Conservation (phyloP, 2,329 filamentous ascomycete species). For the Setomelanomma holmii region DNA sequence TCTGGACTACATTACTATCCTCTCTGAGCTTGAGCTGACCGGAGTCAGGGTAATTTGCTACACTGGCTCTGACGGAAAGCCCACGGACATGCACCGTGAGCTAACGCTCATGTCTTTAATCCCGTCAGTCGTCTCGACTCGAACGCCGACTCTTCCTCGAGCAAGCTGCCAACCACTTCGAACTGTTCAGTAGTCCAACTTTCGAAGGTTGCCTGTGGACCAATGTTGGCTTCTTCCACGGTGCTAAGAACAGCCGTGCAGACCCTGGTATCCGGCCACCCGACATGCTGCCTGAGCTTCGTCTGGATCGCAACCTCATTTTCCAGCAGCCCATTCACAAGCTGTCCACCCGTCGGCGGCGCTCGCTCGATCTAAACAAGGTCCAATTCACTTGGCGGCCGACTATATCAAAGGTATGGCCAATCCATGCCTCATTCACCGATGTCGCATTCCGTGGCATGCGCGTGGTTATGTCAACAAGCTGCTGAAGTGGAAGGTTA, state of each 20-base stretch:
- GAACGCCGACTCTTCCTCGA: slow-evolving; percentile 11
- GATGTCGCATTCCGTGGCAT: neutral
- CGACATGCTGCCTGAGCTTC: neutral
- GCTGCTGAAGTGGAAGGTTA: neutral
- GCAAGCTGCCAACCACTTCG: slow-evolving; percentile 9
- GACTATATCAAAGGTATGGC: too few relatives aligned
- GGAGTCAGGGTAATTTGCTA: slow-evolving; percentile 12
- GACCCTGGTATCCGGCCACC: neutral
- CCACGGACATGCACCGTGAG: slow-evolving; percentile 10
- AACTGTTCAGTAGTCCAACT: slow-evolving; percentile 14
- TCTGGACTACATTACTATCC: slow-evolving; percentile 5
- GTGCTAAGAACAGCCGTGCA: neutral
- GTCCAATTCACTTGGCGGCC: too few relatives aligned
- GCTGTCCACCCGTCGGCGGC: too few relatives aligned
- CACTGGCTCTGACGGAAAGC: neutral
- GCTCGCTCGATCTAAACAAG: too few relatives aligned
- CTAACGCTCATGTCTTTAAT: slow-evolving; percentile 5
- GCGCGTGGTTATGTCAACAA: neutral
- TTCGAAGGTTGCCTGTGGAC: slow-evolving; percentile 10
- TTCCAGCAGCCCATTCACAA: too few relatives aligned
- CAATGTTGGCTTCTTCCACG: slow-evolving; percentile 15
- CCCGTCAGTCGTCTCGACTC: slow-evolving; percentile 1
- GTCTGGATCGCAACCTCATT: neutral
- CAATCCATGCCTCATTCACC: too few relatives aligned
- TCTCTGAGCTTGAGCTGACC: slow-evolving; percentile 4